phyloP scores from a whole-genome alignment of 2,329 filamentous ascomycete genomes.

The Aspergillus sp. region DNA sequence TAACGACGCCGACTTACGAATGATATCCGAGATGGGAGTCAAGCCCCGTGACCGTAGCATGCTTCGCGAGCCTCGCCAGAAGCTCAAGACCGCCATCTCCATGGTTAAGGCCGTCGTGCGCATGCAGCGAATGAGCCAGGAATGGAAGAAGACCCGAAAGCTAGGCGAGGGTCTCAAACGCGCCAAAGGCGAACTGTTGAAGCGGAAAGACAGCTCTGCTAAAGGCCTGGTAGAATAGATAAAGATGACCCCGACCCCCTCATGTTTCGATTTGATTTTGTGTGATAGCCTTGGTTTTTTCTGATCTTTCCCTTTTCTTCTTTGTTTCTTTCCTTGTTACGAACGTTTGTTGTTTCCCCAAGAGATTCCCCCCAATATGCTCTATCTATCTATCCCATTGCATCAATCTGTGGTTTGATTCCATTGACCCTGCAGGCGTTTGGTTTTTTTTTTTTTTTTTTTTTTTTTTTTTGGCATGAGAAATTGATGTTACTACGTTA shows the following conservation, averaged over 20 bases:
- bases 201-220: slow-evolving; percentile 33
- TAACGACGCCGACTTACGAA: slow-evolving; percentile 85
- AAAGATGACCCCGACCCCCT: not conserved
- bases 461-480: not conserved
- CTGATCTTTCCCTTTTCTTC: not conserved
- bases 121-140: slow-evolving; percentile 45
- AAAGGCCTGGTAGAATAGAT: slow-evolving; percentile 12
- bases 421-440: slow-evolving; percentile 14
- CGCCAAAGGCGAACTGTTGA: slow-evolving; percentile 43
- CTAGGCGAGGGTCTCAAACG: slow-evolving; percentile 45
- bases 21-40: slow-evolving; percentile 81
- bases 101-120: slow-evolving; percentile 45
- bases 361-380: slow-evolving; percentile 12
- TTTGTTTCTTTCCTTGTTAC: not conserved
- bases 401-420: slow-evolving; percentile 4
- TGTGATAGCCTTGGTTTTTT: not conserved
- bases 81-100: slow-evolving; percentile 43
- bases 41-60: slow-evolving; percentile 39
- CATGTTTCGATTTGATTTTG: not conserved
- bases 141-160: slow-evolving; percentile 46
- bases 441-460: slow-evolving; percentile 4
- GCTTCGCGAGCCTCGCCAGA: slow-evolving; percentile 38
- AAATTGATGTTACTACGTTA: not conserved
- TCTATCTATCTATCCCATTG: slow-evolving; percentile 2
- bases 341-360: not conserved